Conservation (phyloP, 805 yeast species). For the Hanseniaspora guilliermondii region DNA sequence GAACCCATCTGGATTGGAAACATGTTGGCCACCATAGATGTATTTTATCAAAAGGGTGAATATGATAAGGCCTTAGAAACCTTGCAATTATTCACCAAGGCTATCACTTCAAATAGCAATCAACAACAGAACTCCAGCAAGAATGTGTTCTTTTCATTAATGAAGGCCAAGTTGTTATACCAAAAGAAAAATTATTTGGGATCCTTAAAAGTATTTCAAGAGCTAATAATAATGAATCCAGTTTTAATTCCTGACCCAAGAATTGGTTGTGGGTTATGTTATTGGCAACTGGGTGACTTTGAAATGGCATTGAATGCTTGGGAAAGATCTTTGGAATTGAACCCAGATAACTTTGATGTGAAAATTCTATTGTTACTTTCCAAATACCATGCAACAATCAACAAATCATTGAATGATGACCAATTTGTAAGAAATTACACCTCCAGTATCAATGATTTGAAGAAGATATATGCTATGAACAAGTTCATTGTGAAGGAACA, state of each 20-base stretch:
- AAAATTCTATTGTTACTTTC: constrained; percentile 54
- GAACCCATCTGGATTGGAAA: constrained; percentile 38
- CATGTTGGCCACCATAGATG: constrained; percentile 56
- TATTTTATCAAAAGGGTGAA: constrained; percentile 44
- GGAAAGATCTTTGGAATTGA: constrained; percentile 62
- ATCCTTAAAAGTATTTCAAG: constrained; percentile 75
- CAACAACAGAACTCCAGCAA: constrained; percentile 35
- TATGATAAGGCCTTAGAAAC: constrained; percentile 60
- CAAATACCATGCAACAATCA: constrained; percentile 49
- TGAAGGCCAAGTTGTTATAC: constrained; percentile 72
- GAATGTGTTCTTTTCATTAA: constrained; percentile 65
- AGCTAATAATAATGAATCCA: constrained; percentile 64
- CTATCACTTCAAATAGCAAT: constrained; percentile 23
- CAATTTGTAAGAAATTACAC: constrained; percentile 51
- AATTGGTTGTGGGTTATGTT: constrained; percentile 87
- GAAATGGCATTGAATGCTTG: constrained; percentile 70
- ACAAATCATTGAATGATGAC: constrained; percentile 36
- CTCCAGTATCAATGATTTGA: constrained; percentile 40
- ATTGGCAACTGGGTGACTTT: constrained; percentile 74
- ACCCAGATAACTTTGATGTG: constrained; percentile 48
- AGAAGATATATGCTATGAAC: constrained; percentile 19
- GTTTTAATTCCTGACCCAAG: constrained; percentile 79
- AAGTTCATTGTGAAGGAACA: constrained; percentile 11
- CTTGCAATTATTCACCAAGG: constrained; percentile 46
- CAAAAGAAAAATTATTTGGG: constrained; percentile 57